Base-by-base conservation (phyloP, 352 stramenopile genomes). In the Peronospora farinosa region DNA sequence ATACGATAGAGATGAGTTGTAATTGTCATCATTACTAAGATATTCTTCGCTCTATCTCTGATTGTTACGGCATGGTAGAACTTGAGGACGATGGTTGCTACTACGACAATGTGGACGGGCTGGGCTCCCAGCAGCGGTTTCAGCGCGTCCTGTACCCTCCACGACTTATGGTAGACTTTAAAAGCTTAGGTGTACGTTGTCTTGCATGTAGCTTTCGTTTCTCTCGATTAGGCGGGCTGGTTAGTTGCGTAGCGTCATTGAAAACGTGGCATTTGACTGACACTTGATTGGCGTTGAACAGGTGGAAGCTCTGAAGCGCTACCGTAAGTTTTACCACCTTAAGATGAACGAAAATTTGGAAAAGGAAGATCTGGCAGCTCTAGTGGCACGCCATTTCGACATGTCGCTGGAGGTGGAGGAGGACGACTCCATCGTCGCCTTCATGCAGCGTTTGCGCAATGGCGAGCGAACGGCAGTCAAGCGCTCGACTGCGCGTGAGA, bases 121-220 rank as follows among this genome's bases (percentile, higher is more conserved):
- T 63, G 42, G 52, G 43, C 17, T 38, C 63, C 7, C 62, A 72
- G 33, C 67, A 68, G 49, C 67, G 61, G n/a, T 49, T 68, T 30
- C 73, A 80, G 61, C 71, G 70, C 38, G 59, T 74, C 33, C 42
- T 69, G 40, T 93, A 93, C 51, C 82, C 82, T 1, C 68, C 79
- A 35, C 78, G 79, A 1, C 65, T 93, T 25, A 89, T 91, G 71
- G 82, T 93, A 32, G 79, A 93, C 60, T 93, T 93, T 51, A 88
- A 74, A 40, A 82, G 71, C 17, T 65, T 91, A 19, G 70, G 76
- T 40, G 79, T 92, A 63, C 57, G 74, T 73, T 31, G 28, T 15
- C 19, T 47, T 28, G 27, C 25, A 23, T 48, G 16, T 41, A 23
- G 7, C 21, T 47, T 33, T 7, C 12, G 21, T 40, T 48, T 16